These are phyloP conservation scores for Blastocystis sp. DNA, from an alignment of 352 stramenopile species.

Conservation along the genomic window DNA sequence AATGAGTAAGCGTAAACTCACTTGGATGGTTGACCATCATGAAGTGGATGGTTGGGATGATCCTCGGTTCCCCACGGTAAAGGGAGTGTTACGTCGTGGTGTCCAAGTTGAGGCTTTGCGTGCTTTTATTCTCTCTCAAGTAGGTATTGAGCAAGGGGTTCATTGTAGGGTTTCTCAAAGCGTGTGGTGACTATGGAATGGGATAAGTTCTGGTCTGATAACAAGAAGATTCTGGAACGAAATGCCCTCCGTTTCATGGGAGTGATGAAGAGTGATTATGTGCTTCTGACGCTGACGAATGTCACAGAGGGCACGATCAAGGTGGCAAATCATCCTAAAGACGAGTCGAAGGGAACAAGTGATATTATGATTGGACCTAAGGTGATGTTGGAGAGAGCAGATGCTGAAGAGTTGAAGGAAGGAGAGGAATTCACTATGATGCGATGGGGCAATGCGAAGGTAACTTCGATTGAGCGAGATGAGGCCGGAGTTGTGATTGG, in stretches of 20 bases:
- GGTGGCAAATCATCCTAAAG: slow-evolving; percentile 63
- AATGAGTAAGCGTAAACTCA: slow-evolving; percentile 95
- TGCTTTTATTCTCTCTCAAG: slow-evolving; percentile 92
- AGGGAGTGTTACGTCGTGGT: slow-evolving; percentile 88
- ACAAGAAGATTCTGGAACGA: slow-evolving; percentile 95
- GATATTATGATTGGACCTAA: slow-evolving; percentile 58
- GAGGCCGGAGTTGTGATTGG: slow-evolving; percentile 66
- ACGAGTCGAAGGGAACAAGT: slow-evolving; percentile 59
- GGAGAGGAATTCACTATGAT: slow-evolving; percentile 93
- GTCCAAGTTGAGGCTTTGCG: slow-evolving; percentile 87
- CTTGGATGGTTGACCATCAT: slow-evolving; percentile 94
- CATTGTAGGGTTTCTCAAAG: slow-evolving; percentile 68
- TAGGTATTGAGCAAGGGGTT: not conserved
- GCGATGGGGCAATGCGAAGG: slow-evolving; percentile 85
- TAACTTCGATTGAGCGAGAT: slow-evolving; percentile 68
- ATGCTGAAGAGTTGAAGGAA: slow-evolving; percentile 83
- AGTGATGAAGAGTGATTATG: slow-evolving; percentile 79
- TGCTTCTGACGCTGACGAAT: slow-evolving; percentile 79
- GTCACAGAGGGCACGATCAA: slow-evolving; percentile 60
- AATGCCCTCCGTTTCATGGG: slow-evolving; percentile 89
- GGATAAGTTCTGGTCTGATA: slow-evolving; percentile 98
- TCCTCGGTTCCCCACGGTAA: slow-evolving; percentile 93
- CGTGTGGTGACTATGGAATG: slow-evolving; percentile 96
- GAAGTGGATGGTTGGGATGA: slow-evolving; percentile 93
- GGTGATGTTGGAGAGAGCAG: slow-evolving; percentile 86